Evolutionary conservation across 2,329 filamentous ascomycete genomes (phyloP).

Genomic region (Ophiocordyceps camponoti-rufipedis): DNA sequence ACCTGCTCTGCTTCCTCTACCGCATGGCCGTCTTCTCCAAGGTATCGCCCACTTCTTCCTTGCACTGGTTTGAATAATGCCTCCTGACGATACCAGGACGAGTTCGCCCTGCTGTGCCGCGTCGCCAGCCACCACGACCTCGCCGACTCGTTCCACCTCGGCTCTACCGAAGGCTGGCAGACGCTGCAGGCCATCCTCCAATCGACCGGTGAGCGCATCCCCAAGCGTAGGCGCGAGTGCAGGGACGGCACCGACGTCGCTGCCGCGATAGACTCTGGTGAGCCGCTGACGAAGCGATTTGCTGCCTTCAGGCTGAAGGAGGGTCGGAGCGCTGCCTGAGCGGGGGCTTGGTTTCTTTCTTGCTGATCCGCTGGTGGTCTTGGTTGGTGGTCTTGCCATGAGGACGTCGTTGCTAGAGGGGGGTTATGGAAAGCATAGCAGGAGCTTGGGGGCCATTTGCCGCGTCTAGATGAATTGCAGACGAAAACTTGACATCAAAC

Average conservation of each 20-base stretch:
- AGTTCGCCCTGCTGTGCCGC: constrained; percentile 70
- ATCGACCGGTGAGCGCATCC: constrained; percentile 92
- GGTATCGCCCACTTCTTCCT: constrained; percentile 39
- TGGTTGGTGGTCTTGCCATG: too few species aligned
- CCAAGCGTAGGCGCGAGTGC: constrained; percentile 44
- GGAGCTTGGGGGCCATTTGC: too few species aligned
- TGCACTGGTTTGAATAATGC: too few species aligned
- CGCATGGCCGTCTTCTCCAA: constrained; percentile 66
- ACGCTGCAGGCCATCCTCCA: constrained; percentile 84
- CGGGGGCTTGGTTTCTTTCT: not conserved
- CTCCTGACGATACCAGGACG: constrained; percentile 50
- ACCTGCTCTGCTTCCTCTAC: constrained; percentile 76
- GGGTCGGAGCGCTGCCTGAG: constrained; percentile 4
- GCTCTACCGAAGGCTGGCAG: constrained; percentile 82
- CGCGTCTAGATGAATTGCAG: too few species aligned
- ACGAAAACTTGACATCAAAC: too few species aligned
- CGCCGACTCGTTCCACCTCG: constrained; percentile 63
- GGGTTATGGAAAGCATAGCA: too few species aligned
- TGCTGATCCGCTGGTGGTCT: too few species aligned
- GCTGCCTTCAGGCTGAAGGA: constrained; percentile 46
- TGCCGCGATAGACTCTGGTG: constrained; percentile 19
- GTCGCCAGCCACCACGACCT: constrained; percentile 69
- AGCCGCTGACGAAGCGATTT: constrained; percentile 48
- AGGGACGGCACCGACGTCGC: constrained; percentile 14
- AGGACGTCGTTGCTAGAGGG: too few species aligned